Base-by-base conservation (phyloP, 2,329 filamentous ascomycete species). In the Beauveria brongniartii region DNA sequence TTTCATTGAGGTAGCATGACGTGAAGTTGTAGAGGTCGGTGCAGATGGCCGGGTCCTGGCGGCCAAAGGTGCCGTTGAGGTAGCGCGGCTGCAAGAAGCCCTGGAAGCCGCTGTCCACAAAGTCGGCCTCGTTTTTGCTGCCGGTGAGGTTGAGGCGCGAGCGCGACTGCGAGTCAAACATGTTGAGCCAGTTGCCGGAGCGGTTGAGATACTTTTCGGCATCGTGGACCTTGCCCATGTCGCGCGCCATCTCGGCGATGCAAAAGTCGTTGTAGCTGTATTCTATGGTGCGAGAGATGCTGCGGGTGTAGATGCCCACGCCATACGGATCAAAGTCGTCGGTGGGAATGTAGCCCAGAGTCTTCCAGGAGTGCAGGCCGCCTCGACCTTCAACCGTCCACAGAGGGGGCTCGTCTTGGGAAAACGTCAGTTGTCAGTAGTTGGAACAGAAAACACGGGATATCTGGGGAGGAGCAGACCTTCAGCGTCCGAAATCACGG, bases 191-290 rank as follows among this genome's bases (percentile, higher is more conserved):
- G 71, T 90, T 89, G 3, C 74, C 77, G 14, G 85, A 82, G 46
- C 87, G 81, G 14, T 73, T 71, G 14, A 80, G 72, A 66, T 91
- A 92, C 67, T 86, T 88, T 6, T 74, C 66, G 60, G 77, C 76
- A 54, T 87, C 83, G 0, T 73, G 73, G 1, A 67, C 68, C 59
- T 82, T 77, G 12, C 82, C 83, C 20, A 91, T 72, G 0, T 74
- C 80, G 20, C 78, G 75, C 5, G 88, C 87, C 56, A 91, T 79
- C 37, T 81, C 73, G 1, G 84, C 81, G 60, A 90, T 86, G 66
- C 84, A 86, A 66, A 87, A 92, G 72, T 92, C 90, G 64, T 92
- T 82, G 72, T 92, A 92, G 0, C 88, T 86, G 69, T 92, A 92
- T 69, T 92, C 90, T 5, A 92, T 82, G 0, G 88, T 91, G 3